Conservation (phyloP, 768 basidiomycete genomes). For the Chalciporus pseudorubinellus region DNA sequence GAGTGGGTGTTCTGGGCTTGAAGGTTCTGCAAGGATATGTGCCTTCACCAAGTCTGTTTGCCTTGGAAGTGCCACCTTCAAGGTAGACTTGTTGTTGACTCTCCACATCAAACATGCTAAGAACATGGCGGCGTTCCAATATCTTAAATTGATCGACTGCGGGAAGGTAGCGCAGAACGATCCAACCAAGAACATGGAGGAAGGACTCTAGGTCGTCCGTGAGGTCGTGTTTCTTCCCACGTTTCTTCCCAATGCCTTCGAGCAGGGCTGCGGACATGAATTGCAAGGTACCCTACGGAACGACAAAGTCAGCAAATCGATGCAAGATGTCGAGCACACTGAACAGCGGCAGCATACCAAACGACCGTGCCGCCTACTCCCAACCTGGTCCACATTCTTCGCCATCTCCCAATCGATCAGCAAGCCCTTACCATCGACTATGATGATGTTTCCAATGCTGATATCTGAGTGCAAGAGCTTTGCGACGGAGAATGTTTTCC, state of each 20-base stretch:
- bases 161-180: background rate
- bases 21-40: background rate
- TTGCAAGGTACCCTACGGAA: conserved; percentile 1
- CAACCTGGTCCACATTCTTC: background rate
- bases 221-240: background rate
- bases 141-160: background rate
- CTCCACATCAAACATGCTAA: background rate
- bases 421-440: background rate
- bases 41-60: background rate
- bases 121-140: background rate
- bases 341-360: background rate
- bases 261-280: background rate
- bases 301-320: background rate
- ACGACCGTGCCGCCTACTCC: background rate
- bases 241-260: background rate
- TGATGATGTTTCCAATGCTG: conserved; percentile 17
- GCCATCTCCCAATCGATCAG: conserved; percentile 1
- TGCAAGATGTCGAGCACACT: background rate
- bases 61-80: background rate
- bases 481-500: background rate
- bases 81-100: background rate
- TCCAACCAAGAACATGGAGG: conserved; percentile 1
- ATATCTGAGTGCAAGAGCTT: conserved; percentile 10
- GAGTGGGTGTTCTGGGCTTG: background rate
- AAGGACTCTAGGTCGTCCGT: conserved; percentile 7